These are phyloP conservation scores for Fonsecaea nubica DNA, from an alignment of 2,329 filamentous ascomycete species.

Conservation along the genomic window DNA sequence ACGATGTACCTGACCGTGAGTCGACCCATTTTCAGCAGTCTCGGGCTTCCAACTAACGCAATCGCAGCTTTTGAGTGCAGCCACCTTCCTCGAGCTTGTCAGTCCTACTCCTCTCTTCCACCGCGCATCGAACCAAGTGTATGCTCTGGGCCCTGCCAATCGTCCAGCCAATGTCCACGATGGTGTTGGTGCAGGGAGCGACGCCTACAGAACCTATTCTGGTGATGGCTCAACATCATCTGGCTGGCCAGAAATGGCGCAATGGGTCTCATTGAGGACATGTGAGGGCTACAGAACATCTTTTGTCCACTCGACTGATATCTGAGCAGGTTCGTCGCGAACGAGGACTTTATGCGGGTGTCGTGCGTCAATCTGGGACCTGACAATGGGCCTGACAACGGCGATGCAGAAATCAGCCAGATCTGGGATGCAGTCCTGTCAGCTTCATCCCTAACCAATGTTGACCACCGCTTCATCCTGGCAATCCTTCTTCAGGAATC, in stretches of 20 bases:
- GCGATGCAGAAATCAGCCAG: conserved; percentile 42
- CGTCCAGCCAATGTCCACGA: conserved; percentile 11
- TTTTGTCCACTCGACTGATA: background rate
- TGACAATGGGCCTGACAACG: conserved; percentile 33
- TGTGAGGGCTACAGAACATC: conserved; percentile 33
- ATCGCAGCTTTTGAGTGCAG: conserved; percentile 1
- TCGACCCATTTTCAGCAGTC: background rate
- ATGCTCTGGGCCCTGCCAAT: conserved; percentile 10
- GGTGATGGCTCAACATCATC: conserved; percentile 40
- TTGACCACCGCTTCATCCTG: conserved; percentile 50
- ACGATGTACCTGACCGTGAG: conserved; percentile 1
- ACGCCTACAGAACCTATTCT: conserved; percentile 43
- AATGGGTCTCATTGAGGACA: conserved; percentile 44
- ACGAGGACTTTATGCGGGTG: conserved; percentile 11
- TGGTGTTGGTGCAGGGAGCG: conserved; percentile 25
- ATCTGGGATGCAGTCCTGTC: conserved; percentile 47
- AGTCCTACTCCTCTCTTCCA: background rate
- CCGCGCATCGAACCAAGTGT: conserved; percentile 1
- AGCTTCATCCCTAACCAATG: conserved; percentile 40
- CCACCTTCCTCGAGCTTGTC: background rate
- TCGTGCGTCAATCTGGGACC: conserved; percentile 12
- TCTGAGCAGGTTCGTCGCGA: conserved; percentile 11
- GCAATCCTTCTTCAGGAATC: conserved; percentile 56
- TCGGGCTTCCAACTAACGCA: conserved; percentile 1
- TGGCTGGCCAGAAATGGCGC: conserved; percentile 43